phyloP scores from a whole-genome alignment of 2,329 filamentous ascomycete genomes.

The Hymenoscyphus infarciens region DNA sequence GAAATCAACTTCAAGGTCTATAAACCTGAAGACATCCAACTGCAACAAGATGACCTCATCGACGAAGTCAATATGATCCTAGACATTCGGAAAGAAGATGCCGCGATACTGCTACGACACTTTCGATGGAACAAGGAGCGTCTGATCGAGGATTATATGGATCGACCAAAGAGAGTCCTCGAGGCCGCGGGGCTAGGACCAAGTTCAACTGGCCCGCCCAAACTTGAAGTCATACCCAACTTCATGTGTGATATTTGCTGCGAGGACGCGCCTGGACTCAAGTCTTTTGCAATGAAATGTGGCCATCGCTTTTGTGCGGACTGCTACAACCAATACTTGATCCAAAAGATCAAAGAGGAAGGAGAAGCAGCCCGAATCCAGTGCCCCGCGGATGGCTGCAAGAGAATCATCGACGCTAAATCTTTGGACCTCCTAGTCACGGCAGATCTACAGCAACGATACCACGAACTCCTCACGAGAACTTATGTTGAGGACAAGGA shows the following conservation, averaged over 20 bases:
- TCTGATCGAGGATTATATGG: slow-evolving; percentile 95
- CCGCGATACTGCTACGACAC: slow-evolving; percentile 83
- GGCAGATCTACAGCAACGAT: slow-evolving; percentile 56
- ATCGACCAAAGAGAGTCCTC: slow-evolving; percentile 72
- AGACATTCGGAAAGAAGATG: slow-evolving; percentile 82
- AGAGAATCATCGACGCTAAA: slow-evolving; percentile 84
- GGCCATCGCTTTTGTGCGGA: slow-evolving; percentile 89
- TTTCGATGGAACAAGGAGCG: slow-evolving; percentile 96
- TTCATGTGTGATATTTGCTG: slow-evolving; percentile 97
- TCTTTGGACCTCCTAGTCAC: slow-evolving; percentile 76
- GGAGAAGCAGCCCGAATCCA: slow-evolving; percentile 93
- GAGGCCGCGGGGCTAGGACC: slow-evolving; percentile 80
- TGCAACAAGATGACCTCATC: slow-evolving; percentile 81
- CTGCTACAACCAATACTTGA: slow-evolving; percentile 88
- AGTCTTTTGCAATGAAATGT: slow-evolving; percentile 93
- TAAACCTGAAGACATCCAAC: slow-evolving; percentile 75
- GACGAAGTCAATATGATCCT: slow-evolving; percentile 89
- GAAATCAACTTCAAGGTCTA: slow-evolving; percentile 83
- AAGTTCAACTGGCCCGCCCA: slow-evolving; percentile 57
- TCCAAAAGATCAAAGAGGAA: slow-evolving; percentile 91
- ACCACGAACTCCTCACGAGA: slow-evolving; percentile 80
- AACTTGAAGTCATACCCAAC: slow-evolving; percentile 65
- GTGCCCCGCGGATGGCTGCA: slow-evolving; percentile 84
- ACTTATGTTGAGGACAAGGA: slow-evolving; percentile 98
- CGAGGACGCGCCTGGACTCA: slow-evolving; percentile 72